phyloP scores from a whole-genome alignment of 2,329 filamentous ascomycete species.

The Ophiostoma montium region DNA sequence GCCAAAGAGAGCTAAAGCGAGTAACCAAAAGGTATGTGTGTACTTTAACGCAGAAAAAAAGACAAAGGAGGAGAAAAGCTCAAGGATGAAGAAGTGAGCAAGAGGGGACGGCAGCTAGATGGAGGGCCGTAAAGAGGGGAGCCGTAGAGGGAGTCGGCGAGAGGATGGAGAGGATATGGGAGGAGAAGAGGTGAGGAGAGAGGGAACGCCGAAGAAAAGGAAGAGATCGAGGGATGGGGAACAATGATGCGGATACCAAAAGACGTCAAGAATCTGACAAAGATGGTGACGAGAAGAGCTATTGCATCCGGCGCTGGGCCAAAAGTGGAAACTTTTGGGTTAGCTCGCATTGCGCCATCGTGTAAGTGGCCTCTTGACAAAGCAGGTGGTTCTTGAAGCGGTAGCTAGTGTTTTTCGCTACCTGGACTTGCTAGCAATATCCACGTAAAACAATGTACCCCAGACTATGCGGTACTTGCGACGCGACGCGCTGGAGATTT shows the following conservation, averaged over 20 bases:
- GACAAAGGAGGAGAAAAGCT: background rate
- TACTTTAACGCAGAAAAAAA: background rate
- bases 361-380: slow-evolving; percentile 9
- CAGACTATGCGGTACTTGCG: background rate
- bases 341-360: slow-evolving; percentile 15
- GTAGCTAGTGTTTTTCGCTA: too few relatives aligned
- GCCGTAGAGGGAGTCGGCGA: background rate
- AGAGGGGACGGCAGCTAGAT: too few relatives aligned
- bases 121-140: background rate
- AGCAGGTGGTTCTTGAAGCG: background rate
- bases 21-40: background rate
- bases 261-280: background rate
- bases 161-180: background rate
- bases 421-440: too few relatives aligned
- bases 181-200: background rate
- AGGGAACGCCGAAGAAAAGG: background rate
- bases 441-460: too few relatives aligned
- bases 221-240: background rate
- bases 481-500: background rate
- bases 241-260: background rate
- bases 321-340: slow-evolving; percentile 6
- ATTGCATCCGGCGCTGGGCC: background rate
- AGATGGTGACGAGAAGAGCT: slow-evolving; percentile 1
- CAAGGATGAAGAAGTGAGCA: background rate
- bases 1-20: slow-evolving; percentile 3